Evolutionary conservation across 2,329 filamentous ascomycete genomes (phyloP), one percentile per base, ranked within the genome.

Genomic region (Nigrospora sphaerica): DNA sequence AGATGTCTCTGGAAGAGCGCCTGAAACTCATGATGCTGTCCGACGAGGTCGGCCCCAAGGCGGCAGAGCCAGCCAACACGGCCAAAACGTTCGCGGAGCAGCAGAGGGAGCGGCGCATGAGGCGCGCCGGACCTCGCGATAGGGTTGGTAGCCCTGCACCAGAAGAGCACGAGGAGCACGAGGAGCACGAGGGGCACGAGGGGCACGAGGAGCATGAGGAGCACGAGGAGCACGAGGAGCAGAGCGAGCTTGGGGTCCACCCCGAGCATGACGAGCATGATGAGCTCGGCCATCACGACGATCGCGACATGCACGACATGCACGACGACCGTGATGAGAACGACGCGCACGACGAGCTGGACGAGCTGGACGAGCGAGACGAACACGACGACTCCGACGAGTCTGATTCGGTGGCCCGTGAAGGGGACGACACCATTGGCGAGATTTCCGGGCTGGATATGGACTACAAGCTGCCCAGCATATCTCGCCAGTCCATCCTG

Each of bases 401-500:
- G 5, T 28, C 23, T 9, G 23, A 7, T 9, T 28, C 23, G 7
- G 23, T 6, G 31, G 61, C 62, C n/a, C 68, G 73, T 12, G 79
- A 81, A 53, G 77, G 74, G 37, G 80, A 83, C 17, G 78, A 83
- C 46, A 74, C 75, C 2, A 60, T 82, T 38, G 80, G 78, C 39
- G 81, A 86, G 46, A 63, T 84, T 55, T 76, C 77, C 45, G 68
- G 75, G 12, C 64, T 83, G 47, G 73, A 77, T 57, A 60, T 63
- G 50, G 78, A 83, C 48, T 85, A 85, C 55, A 75, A 85, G 53
- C 69, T 85, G 13, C 88, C 86, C 12, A 85, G 85, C 46, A 95
- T 97, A 60, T 96, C 92, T 10, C 81, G 92, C 34, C 93, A 97
- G 62, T 95, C 91, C 0, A 97, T 97, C 55, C 73, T 97, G 57